Evolutionary conservation across 192 early-diverging fungal genomes (phyloP).

Genomic region (Allomyces macrogynus): DNA sequence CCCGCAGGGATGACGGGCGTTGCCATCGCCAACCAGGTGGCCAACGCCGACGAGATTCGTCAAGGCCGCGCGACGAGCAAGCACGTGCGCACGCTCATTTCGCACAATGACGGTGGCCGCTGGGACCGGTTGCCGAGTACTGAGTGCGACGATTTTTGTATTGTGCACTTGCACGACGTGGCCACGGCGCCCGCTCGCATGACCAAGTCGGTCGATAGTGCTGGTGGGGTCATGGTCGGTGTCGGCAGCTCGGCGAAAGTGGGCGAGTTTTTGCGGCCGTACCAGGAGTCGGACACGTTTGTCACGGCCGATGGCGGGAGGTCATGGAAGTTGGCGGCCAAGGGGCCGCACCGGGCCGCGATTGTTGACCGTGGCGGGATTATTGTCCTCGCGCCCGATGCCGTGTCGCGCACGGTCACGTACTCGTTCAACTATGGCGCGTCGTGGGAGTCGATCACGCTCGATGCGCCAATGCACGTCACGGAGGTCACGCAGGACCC

Average conservation of each 20-base stretch:
- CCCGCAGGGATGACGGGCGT: slow-evolving; percentile 73
- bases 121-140: background rate
- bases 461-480: too few species aligned
- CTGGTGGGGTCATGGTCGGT: background rate
- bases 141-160: background rate
- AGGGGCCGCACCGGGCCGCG: slow-evolving; percentile 65
- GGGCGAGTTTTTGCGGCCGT: slow-evolving; percentile 44
- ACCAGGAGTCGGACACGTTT: slow-evolving; percentile 66
- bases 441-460: too few species aligned
- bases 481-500: background rate
- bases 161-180: background rate
- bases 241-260: slow-evolving; percentile 39
- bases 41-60: slow-evolving; percentile 37
- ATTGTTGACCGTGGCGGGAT: slow-evolving; percentile 62
- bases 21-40: slow-evolving; percentile 57
- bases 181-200: slow-evolving; percentile 7
- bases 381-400: slow-evolving; percentile 35
- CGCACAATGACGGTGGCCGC: slow-evolving; percentile 53
- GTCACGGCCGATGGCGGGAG: slow-evolving; percentile 64
- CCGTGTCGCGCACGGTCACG: background rate
- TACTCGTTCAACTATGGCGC: too few species aligned
- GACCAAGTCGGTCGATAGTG: slow-evolving; percentile 14
- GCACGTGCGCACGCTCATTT: slow-evolving; percentile 41
- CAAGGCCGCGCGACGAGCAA: slow-evolving; percentile 26
- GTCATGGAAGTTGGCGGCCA: slow-evolving; percentile 43